Percentiles rank a stretch among this genome's conserved stretches.
Evolutionary conservation across 2,329 filamentous ascomycete species (phyloP).

Genomic region (Fusarium scirpi): DNA sequence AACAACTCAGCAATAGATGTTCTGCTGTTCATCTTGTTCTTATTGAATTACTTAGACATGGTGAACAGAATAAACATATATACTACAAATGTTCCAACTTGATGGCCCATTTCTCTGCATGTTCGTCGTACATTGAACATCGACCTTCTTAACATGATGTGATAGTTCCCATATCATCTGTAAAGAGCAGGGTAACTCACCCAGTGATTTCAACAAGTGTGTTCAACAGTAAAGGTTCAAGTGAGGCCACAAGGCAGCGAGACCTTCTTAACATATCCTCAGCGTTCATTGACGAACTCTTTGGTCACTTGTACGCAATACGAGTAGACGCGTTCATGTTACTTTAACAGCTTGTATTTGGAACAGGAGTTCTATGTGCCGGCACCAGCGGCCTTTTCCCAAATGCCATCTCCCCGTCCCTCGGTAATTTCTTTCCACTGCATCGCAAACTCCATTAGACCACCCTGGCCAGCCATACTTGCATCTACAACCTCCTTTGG

Average conservation of each 20-base stretch:
- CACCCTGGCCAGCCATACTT: conserved; percentile 75
- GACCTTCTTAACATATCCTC: background rate
- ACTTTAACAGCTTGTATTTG: background rate
- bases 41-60: background rate
- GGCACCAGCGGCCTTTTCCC: conserved; percentile 50
- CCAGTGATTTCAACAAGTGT: too few species aligned
- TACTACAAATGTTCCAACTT: background rate
- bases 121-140: background rate
- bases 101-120: background rate
- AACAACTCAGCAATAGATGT: background rate
- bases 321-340: background rate
- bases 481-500: conserved; percentile 91
- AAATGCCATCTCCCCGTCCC: conserved; percentile 56
- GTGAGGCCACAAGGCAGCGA: too few species aligned
- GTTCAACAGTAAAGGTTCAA: too few species aligned
- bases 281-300: too few species aligned
- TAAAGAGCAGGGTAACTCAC: too few species aligned
- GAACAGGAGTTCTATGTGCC: conserved; percentile 9
- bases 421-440: conserved; percentile 75
- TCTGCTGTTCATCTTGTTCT: background rate
- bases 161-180: too few species aligned
- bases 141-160: background rate
- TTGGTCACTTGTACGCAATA: background rate
- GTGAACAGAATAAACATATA: background rate
- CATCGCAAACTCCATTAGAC: conserved; percentile 82